Base-by-base conservation (phyloP, 179 eudicot genomes). In the Beta corolliflora region DNA sequence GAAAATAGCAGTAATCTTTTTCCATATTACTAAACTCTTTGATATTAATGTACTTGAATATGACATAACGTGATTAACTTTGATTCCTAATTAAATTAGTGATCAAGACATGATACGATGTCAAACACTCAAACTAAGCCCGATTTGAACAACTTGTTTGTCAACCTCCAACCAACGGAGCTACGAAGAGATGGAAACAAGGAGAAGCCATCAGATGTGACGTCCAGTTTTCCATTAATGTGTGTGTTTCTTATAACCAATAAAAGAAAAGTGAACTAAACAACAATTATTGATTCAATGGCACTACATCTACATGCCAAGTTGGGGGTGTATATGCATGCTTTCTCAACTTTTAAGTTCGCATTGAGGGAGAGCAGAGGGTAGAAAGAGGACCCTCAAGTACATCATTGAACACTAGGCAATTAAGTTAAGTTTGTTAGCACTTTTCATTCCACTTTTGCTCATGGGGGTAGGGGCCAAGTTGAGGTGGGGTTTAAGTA, bases 381-480 rank as follows among this genome's bases (percentile, higher is more conserved):
- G 23, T 15, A 6, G 29, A 4, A 13, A 4, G 2, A 5, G 55
- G 56, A 52, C 60, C 76, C 76, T 72, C 15, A 71, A 48, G 50
- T 52, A 52, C 76, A 72, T 52, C 60, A 72, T 72, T 52, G 14
- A 5, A 46, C 15, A 53, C 16, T 52, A 21, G 19, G 16, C 36
- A 50, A 5, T 72, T 25, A 5, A 71, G 52, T 36, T 71, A 48
- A 72, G 76, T 48, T 72, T 52, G 11, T 23, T 23, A 8, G 15
- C 19, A 44, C 21, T 16, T 44, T 69, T 44, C 11, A 15, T 18
- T 11, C 5, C 48, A 71, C 50, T 41, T 69, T 69, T 44, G 50
- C 21, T 71, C 41, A n/a, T n/a, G 74, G 74, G 74, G 5, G 75
- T 71, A 71, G 75, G 75, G 75, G 41, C 75, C 58, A 71, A 71